These are phyloP conservation scores for Saksenaea vasiformis DNA, from an alignment of 371 early-diverging fungal genomes.

Conservation along the genomic window DNA sequence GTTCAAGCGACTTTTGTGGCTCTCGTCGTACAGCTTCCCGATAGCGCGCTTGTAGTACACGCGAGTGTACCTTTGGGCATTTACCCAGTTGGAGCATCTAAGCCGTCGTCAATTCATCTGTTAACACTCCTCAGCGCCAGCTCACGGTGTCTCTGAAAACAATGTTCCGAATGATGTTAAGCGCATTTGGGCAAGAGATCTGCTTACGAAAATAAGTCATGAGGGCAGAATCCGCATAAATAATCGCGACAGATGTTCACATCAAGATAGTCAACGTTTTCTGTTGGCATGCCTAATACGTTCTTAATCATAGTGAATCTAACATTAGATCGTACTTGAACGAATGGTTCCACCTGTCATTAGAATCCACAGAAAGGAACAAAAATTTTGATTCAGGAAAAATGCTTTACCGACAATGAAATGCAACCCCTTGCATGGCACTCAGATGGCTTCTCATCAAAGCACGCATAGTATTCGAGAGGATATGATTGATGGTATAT, in stretches of 20 bases:
- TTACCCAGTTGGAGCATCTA: slow-evolving; percentile 3
- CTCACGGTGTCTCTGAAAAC: background rate
- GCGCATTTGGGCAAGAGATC: background rate
- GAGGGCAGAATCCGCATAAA: slow-evolving; percentile 16
- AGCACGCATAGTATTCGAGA: too few relatives aligned
- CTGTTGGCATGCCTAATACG: background rate
- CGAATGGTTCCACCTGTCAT: background rate
- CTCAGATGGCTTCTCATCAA: too few relatives aligned
- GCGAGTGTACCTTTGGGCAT: background rate
- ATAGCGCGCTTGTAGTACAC: background rate
- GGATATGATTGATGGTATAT: too few relatives aligned
- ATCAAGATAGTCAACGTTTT: slow-evolving; percentile 1
- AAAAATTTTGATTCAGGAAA: too few relatives aligned
- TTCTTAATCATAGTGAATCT: background rate
- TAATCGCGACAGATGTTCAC: slow-evolving; percentile 12
- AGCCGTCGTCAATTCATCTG: background rate
- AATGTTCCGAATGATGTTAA: background rate
- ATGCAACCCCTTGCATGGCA: too few relatives aligned
- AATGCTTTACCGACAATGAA: too few relatives aligned
- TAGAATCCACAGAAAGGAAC: background rate
- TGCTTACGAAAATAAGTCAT: slow-evolving; percentile 9
- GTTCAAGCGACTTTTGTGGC: slow-evolving; percentile 3
- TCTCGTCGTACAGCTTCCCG: background rate
- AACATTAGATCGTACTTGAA: background rate
- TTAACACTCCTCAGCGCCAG: background rate